Evolutionary conservation across 1,284 basidiomycete species (phyloP).

Genomic region (Cryptococcus deneoformans): DNA sequence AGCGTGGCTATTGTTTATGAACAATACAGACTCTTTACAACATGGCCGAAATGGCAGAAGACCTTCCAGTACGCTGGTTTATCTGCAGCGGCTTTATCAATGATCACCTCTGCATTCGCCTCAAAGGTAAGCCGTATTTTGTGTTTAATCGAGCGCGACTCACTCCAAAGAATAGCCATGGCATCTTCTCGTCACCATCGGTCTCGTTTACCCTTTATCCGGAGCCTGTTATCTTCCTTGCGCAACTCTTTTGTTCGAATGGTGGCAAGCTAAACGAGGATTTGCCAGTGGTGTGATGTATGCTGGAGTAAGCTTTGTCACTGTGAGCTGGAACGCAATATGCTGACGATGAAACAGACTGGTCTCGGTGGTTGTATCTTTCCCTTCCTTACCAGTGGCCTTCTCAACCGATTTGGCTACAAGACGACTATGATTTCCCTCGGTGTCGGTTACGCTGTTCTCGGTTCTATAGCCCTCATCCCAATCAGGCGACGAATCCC

Average conservation of each 20-base stretch:
- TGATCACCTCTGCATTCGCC: constrained; percentile 40
- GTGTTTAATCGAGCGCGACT: background rate
- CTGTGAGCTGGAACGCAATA: background rate
- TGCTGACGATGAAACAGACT: constrained; percentile 11
- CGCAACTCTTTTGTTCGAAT: constrained; percentile 46
- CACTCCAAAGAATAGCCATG: constrained; percentile 23
- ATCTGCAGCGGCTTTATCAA: constrained; percentile 18
- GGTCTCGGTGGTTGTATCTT: constrained; percentile 46
- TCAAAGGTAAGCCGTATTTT: constrained; percentile 17
- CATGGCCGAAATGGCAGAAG: constrained; percentile 29
- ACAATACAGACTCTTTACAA: constrained; percentile 25
- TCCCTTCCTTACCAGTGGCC: constrained; percentile 40
- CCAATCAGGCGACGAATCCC: constrained; percentile 46
- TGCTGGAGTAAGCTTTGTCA: constrained; percentile 18
- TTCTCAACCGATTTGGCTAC: constrained; percentile 43
- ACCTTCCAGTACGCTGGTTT: constrained; percentile 31
- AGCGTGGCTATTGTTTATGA: background rate
- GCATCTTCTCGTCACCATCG: constrained; percentile 46
- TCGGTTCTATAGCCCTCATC: constrained; percentile 34
- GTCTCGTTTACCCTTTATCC: constrained; percentile 42
- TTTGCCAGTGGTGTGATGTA: constrained; percentile 46
- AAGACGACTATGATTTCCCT: constrained; percentile 44
- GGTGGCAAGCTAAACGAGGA: constrained; percentile 44
- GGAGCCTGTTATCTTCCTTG: constrained; percentile 46
- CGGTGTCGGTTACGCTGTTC: constrained; percentile 32